Evolutionary conservation across 148 eudicot genomes (phyloP), one percentile per base, ranked within the genome.

Genomic region (Linanthus parryae): DNA sequence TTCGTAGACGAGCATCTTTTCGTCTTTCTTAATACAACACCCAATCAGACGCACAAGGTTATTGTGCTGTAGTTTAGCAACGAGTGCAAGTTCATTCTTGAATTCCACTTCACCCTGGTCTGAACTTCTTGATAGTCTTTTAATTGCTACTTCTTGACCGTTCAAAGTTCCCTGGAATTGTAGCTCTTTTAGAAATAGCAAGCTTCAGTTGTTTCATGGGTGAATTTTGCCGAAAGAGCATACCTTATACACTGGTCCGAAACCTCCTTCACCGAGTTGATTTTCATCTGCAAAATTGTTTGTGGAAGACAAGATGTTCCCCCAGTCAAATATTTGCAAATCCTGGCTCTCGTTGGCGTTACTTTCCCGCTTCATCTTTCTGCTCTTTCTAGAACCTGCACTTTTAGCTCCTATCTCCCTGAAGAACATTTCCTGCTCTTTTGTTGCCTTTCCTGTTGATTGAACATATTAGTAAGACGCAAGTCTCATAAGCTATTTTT

Each of bases 1-100:
- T 24, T 48, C 52, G 10, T 48, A 48, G 7, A 48, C 25, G n/a
- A 48, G 52, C 3, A 48, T 27, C 11, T 48, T 48, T 24, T 48
- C 52, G 26, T 48, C 34, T 24, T 48, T 26, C 16, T 27, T 20
- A 28, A 27, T 13, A 13, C 55, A 51, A 51, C 40, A 31, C 3
- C 55, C 55, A 13, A 51, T 5, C 4, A 51, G 40, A 20, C 24
- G 16, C n/a, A 51, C 55, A 51, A 51, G 55, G 34, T 51, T 51
- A 11, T 14, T 51, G 24, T 51, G 55, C 34, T 51, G 55, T 30
- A 51, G 55, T 51, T 51, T 24, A 14, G 55, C 55, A 31, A 51
- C 34, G 21, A 51, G 40, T 5, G 12, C 24, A 37, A 37, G 31
- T 15, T 51, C 55, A 51, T 51, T 51, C 40, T 51, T 51, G 24